Conservation (phyloP, 1,139 yeast genomes). For the Diutina rugosa region DNA sequence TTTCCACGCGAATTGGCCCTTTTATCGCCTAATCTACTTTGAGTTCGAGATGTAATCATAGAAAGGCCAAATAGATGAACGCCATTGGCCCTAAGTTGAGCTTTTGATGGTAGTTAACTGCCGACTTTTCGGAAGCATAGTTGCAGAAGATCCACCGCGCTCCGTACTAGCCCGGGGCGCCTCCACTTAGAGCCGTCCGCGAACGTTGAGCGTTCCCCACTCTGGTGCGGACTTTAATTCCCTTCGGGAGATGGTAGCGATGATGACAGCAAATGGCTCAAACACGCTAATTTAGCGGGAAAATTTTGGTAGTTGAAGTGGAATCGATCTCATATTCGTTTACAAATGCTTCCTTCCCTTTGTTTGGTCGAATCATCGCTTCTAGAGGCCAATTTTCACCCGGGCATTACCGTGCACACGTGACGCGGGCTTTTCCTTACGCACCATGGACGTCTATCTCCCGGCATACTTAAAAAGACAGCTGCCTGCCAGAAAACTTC, state of each 20-base stretch:
- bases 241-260: neutral
- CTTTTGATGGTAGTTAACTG: neutral
- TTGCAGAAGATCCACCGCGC: neutral
- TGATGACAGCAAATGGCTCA: neutral
- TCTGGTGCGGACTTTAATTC: neutral
- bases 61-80: too few species aligned
- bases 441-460: conserved; percentile 1
- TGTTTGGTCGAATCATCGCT: neutral
- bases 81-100: too few species aligned
- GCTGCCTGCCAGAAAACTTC: neutral
- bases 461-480: neutral
- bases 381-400: neutral
- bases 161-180: neutral
- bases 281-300: neutral
- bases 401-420: neutral
- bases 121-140: neutral
- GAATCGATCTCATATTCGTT: neutral
- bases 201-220: neutral
- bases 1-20: too few species aligned
- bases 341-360: too few species aligned
- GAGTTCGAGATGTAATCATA: too few species aligned
- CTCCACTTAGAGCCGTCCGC: neutral
- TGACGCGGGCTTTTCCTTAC: neutral
- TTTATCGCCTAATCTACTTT: too few species aligned
- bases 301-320: neutral